Conservation (phyloP, 2,329 filamentous ascomycete species). For the Epichloe sp. region DNA sequence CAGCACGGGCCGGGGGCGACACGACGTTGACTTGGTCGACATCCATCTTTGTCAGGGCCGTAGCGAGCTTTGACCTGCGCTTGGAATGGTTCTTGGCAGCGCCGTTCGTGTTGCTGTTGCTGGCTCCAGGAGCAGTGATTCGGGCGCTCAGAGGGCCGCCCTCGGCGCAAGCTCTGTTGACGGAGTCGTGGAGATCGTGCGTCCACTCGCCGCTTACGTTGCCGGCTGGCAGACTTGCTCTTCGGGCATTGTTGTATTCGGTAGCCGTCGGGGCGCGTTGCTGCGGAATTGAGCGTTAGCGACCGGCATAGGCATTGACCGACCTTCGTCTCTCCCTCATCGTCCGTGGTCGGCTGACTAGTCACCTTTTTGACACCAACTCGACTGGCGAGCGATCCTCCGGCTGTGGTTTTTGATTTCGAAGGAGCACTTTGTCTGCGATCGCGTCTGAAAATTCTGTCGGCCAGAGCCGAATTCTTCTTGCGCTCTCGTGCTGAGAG, state of each 20-base stretch:
- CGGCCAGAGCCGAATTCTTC: constrained; percentile 58
- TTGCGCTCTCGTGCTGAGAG: constrained; percentile 50
- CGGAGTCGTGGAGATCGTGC: constrained; percentile 49
- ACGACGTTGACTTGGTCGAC: constrained; percentile 25
- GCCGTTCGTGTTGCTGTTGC: constrained; percentile 6
- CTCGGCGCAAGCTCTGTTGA: constrained; percentile 17
- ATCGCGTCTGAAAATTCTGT: constrained; percentile 54
- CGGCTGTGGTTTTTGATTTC: constrained; percentile 29
- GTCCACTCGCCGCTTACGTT: constrained; percentile 58
- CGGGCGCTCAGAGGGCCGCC: constrained; percentile 32
- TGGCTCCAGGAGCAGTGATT: constrained; percentile 26
- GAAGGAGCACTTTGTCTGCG: constrained; percentile 44
- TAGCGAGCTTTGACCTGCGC: constrained; percentile 26
- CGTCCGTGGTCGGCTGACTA: neutral
- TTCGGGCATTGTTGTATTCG: constrained; percentile 7
- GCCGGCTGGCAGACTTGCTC: constrained; percentile 28
- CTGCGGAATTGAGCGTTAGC: constrained; percentile 5
- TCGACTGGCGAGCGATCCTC: constrained; percentile 54
- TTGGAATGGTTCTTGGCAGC: constrained; percentile 12
- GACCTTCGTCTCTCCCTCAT: neutral
- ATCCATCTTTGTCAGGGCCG: constrained; percentile 31
- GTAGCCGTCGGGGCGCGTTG: constrained; percentile 8
- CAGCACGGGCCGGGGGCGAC: constrained; percentile 5
- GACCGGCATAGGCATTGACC: neutral
- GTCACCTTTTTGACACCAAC: constrained; percentile 62